Conservation (phyloP, 306 rosid genomes). For the Lathyrus oleraceus region DNA sequence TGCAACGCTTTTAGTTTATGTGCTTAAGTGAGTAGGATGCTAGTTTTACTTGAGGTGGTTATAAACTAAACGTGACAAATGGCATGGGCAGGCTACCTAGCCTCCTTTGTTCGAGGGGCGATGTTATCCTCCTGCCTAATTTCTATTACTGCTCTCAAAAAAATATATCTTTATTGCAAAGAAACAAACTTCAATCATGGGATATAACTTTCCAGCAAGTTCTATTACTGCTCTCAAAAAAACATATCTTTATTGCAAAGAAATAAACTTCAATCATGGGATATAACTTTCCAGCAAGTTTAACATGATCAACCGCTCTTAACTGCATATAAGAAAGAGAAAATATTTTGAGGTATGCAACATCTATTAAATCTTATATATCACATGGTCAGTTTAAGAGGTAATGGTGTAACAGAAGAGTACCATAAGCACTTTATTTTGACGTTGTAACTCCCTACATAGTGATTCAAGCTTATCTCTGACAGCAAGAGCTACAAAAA, state of each 20-base stretch:
- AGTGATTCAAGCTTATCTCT: constrained; percentile 94
- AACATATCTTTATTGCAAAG: not conserved
- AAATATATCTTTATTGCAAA: not conserved
- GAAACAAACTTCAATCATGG: too few species aligned
- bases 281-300: too few species aligned
- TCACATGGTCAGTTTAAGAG: constrained; percentile 34
- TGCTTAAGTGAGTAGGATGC: constrained; percentile 5
- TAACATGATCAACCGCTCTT: not conserved
- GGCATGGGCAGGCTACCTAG: not conserved
- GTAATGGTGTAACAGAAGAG: constrained; percentile 30
- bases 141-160: constrained; percentile 8
- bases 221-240: constrained; percentile 1
- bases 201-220: too few species aligned
- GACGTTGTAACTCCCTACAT: constrained; percentile 96
- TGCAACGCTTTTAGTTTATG: constrained; percentile 2
- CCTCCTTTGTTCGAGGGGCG: not conserved
- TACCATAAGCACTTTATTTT: constrained; percentile 94
- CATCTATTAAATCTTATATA: constrained; percentile 18
- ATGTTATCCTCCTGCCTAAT: constrained; percentile 10
- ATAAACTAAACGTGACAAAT: not conserved
- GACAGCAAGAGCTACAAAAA: constrained; percentile 67
- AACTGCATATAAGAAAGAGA: constrained; percentile 19
- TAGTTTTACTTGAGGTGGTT: constrained; percentile 9
- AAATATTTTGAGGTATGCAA: not conserved
- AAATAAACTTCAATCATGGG: too few species aligned